Evolutionary conservation across 1,284 basidiomycete species (phyloP).

Genomic region (Papiliotrema terrestris): DNA sequence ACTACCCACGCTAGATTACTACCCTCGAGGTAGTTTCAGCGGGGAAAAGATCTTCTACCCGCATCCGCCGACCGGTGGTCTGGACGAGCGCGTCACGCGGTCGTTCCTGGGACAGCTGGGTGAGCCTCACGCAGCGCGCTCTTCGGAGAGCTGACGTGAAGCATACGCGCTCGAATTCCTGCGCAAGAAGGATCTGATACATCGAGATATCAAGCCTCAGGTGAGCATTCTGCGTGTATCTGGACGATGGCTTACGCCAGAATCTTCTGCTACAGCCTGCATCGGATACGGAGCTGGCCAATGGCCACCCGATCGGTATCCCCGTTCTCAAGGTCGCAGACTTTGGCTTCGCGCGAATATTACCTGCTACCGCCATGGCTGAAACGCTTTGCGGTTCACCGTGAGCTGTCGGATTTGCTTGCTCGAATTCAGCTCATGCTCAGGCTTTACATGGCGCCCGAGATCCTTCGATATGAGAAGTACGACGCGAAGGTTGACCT

Average conservation of each 20-base stretch:
- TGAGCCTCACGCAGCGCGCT: no score
- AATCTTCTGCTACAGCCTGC: slow-evolving; percentile 88
- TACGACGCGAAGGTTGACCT: slow-evolving; percentile 97
- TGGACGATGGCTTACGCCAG: slow-evolving; percentile 51
- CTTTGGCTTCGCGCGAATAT: slow-evolving; percentile 92
- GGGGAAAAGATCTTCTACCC: slow-evolving; percentile 69
- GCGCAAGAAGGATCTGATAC: slow-evolving; percentile 82
- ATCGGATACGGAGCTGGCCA: slow-evolving; percentile 67
- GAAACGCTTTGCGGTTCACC: slow-evolving; percentile 98
- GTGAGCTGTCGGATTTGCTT: slow-evolving; percentile 53
- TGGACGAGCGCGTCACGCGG: slow-evolving; percentile 85
- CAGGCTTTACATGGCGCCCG: slow-evolving; percentile 97
- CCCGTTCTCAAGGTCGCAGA: slow-evolving; percentile 96
- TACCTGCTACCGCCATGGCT: slow-evolving; percentile 89
- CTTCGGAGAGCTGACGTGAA: slow-evolving; percentile 43
- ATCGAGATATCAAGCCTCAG: slow-evolving; percentile 97
- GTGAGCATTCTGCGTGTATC: slow-evolving; percentile 44
- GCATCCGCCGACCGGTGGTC: slow-evolving; percentile 83
- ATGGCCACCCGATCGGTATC: slow-evolving; percentile 85
- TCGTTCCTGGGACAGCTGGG: slow-evolving; percentile 91
- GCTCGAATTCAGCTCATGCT: background rate
- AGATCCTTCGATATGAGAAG: slow-evolving; percentile 95
- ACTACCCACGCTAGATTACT: slow-evolving; percentile 77
- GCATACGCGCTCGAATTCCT: slow-evolving; percentile 92
- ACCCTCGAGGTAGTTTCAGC: slow-evolving; percentile 54